Percentiles rank a stretch among this genome's conserved stretches.
Conservation (phyloP, 768 basidiomycete genomes). For the Piloderma croceum region DNA sequence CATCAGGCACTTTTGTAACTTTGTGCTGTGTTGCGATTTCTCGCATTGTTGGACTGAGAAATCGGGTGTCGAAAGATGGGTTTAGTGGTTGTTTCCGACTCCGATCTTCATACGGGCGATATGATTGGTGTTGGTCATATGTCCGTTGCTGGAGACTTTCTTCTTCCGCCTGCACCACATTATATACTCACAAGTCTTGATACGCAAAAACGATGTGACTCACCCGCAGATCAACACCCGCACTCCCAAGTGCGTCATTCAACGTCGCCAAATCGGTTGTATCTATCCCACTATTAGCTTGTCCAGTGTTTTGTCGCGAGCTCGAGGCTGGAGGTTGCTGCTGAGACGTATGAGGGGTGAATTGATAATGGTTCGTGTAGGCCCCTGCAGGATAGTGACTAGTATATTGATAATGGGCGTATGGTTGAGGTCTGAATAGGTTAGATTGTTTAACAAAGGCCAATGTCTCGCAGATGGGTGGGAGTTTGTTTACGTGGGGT, state of each 20-base stretch:
- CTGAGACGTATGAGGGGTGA: slow-evolving; percentile 27
- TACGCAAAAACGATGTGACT: slow-evolving; percentile 13
- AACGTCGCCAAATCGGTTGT: slow-evolving; percentile 71
- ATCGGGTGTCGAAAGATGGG: slow-evolving; percentile 63
- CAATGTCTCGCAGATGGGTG: slow-evolving; percentile 14
- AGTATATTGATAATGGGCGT: slow-evolving; percentile 43
- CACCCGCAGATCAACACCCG: slow-evolving; percentile 81
- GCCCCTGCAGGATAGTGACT: slow-evolving; percentile 32
- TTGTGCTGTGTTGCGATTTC: slow-evolving; percentile 63
- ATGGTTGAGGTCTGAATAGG: slow-evolving; percentile 38
- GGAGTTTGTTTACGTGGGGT: slow-evolving; percentile 34
- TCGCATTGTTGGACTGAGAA: slow-evolving; percentile 64
- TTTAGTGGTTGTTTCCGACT: slow-evolving; percentile 67
- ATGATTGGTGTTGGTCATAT: slow-evolving; percentile 55
- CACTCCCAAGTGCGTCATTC: slow-evolving; percentile 81
- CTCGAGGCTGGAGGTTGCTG: slow-evolving; percentile 23
- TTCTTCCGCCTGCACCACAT: slow-evolving; percentile 62
- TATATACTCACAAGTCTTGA: too few species aligned
- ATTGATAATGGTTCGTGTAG: slow-evolving; percentile 40
- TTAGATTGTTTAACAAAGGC: slow-evolving; percentile 5
- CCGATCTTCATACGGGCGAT: slow-evolving; percentile 71
- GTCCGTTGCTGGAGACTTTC: slow-evolving; percentile 74
- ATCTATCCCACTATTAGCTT: slow-evolving; percentile 38
- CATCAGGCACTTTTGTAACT: slow-evolving; percentile 61
- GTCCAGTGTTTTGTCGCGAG: slow-evolving; percentile 27